Evolutionary conservation across 163 green algal genomes (phyloP), one percentile per base, ranked within the genome.

Genomic region (Coccomyxa subellipsoidea): DNA sequence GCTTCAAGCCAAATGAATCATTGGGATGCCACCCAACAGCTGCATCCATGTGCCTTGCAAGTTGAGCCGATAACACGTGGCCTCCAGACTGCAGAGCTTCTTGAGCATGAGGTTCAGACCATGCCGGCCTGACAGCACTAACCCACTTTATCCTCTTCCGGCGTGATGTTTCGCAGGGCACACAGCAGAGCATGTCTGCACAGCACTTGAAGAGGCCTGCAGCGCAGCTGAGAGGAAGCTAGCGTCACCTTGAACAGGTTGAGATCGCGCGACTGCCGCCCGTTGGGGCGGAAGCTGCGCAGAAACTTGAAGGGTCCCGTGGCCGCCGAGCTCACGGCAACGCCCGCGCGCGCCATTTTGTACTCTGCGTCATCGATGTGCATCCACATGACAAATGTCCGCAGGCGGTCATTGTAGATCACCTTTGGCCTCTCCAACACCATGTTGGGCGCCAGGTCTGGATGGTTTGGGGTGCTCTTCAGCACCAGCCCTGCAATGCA

Each of bases 341-440:
- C 76, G 36, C 88, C 88, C 4, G 79, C 53, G 23, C 73, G 81
- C 10, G 88, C 88, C 29, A 73, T 31, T 25, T 83, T 32, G 72
- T 92, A 92, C 35, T 86, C 36, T 35, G 32, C 66, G 76, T 85
- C 70, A 82, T 92, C 88, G 2, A 92, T 86, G 82, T 92, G 88
- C 83, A 89, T 80, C 86, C 84, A 89, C 86, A 92, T 89, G 37
- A 90, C 84, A 69, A 89, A 92, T 10, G 53, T 31, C 10, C 76
- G 8, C 32, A 71, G 87, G 79, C 66, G 36, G n/a, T 38, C 70
- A 23, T 77, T 38, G 25, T 47, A 77, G 10, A 77, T 25, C 32
- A 77, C 88, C 77, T 89, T 89, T 34, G 88, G 88, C 12, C 88
- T 84, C 85, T 92, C 88, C 77, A 89, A 23, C 18, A 92, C 86